These are phyloP conservation scores for Pseudognaphalium luteoalbum DNA, from an alignment of 129 eudicot species.

Conservation along the genomic window DNA sequence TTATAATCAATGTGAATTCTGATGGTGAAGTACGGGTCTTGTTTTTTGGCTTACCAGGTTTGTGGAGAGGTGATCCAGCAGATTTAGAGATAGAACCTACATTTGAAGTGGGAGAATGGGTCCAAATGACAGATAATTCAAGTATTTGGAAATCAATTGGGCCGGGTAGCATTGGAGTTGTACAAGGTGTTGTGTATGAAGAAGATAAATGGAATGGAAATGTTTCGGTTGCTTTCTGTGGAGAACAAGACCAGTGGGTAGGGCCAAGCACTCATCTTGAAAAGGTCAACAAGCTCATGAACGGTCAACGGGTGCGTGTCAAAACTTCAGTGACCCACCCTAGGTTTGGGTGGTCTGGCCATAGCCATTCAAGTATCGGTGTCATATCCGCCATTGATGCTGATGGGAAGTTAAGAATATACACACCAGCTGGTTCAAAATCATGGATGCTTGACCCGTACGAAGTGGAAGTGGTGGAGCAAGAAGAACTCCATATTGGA, in stretches of 20 bases:
- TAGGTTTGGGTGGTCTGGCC: constrained; percentile 96
- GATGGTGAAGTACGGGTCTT: constrained; percentile 85
- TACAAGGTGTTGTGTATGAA: constrained; percentile 76
- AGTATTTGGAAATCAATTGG: constrained; percentile 71
- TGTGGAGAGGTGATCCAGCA: constrained; percentile 96
- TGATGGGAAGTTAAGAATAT: constrained; percentile 81
- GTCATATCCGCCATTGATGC: constrained; percentile 85
- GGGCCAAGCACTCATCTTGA: constrained; percentile 62
- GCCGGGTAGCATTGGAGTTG: constrained; percentile 80
- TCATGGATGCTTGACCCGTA: constrained; percentile 89
- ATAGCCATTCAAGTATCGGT: constrained; percentile 76
- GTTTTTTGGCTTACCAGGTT: constrained; percentile 67
- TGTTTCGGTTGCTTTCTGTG: constrained; percentile 71
- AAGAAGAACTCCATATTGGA: constrained; percentile 62
- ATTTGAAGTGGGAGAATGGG: constrained; percentile 96
- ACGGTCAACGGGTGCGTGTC: constrained; percentile 77
- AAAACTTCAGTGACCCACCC: constrained; percentile 66
- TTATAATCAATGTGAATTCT: constrained; percentile 69
- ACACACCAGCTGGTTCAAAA: constrained; percentile 84
- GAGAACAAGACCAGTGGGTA: constrained; percentile 88
- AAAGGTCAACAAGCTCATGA: constrained; percentile 52
- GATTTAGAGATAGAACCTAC: constrained; percentile 73
- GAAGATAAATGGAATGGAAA: constrained; percentile 70
- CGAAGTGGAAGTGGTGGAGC: constrained; percentile 80
- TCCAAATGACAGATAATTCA: constrained; percentile 44